Conservation (phyloP, 1,284 basidiomycete species). For the Ganoderma resinaceum region DNA sequence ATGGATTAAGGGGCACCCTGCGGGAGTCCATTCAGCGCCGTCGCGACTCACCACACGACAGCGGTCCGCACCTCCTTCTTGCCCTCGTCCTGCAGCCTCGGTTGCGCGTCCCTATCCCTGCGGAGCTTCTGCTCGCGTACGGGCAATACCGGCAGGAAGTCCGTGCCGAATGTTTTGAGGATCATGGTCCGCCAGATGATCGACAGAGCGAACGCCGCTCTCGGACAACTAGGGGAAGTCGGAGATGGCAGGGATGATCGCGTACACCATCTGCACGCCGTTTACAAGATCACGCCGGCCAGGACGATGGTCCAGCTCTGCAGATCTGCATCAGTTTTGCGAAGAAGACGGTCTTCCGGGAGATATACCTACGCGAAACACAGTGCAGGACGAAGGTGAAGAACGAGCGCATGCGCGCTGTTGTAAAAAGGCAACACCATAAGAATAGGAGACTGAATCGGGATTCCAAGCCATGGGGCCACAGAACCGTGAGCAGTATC, state of each 20-base stretch:
- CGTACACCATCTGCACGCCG: constrained; percentile 18
- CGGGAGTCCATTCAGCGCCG: background rate
- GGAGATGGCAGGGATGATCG: constrained; percentile 19
- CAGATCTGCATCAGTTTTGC: background rate
- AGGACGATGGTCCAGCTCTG: constrained; percentile 23
- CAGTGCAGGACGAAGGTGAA: constrained; percentile 40
- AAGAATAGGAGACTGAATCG: constrained; percentile 39
- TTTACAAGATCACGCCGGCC: constrained; percentile 20
- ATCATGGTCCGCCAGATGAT: constrained; percentile 18
- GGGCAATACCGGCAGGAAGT: constrained; percentile 10
- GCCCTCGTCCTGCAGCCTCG: constrained; percentile 20
- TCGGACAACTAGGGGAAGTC: constrained; percentile 6
- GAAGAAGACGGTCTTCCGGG: too few species aligned
- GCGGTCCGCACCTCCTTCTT: background rate
- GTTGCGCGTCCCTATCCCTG: constrained; percentile 7
- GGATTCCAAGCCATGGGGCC: constrained; percentile 34
- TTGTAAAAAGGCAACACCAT: constrained; percentile 40
- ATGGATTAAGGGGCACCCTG: too few species aligned
- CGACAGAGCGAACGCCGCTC: constrained; percentile 11
- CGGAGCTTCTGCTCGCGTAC: constrained; percentile 13
- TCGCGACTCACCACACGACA: background rate
- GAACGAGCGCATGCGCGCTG: constrained; percentile 39
- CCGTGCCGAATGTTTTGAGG: constrained; percentile 8
- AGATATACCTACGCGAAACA: constrained; percentile 32
- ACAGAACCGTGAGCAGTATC: constrained; percentile 36